Evolutionary conservation across 306 rosid genomes (phyloP), one percentile per base, ranked within the genome.

Genomic region (Inga oerstediana): DNA sequence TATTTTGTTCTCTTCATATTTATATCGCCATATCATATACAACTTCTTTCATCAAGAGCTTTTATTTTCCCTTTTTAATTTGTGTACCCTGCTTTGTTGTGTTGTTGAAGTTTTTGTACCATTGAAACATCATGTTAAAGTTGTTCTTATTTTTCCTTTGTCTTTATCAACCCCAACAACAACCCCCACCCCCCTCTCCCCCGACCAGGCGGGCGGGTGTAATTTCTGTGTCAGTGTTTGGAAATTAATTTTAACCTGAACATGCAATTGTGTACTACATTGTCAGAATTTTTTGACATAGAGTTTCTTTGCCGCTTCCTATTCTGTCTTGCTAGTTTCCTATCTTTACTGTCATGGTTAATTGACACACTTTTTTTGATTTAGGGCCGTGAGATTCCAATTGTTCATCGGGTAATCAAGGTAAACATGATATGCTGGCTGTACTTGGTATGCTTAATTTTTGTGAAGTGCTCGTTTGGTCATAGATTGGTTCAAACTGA

Each of bases 361-460:
- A 62, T 80, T 69, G 51, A 59, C 46, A 10, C 64, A 19, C 65
- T 4, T 80, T 58, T 80, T 79, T 48, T 65, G 1, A 34, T 83
- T 27, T 80, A 95, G 97, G 98, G 98, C 39, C 98, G 97, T 34
- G 98, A 95, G 87, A 95, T 95, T 88, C 98, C 98, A 41, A 95
- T 95, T 66, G 98, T 95, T 61, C 98, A 95, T 85, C 98, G 97
- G 52, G 97, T 95, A 71, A 93, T 95, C 35, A 93, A 89, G 98
- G 98, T 93, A 88, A 86, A 72, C 72, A 41, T 17, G 49, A 44
- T 62, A 70, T 70, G 37, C 37, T 46, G 62, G 45, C 39, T 54
- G 27, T 68, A 68, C 72, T 66, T 35, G 16, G 27, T 19, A 24
- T 27, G 32, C 66, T 45, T 64, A 48, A 48, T 35, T 65, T 75